Conservation (phyloP, 2,329 filamentous ascomycete genomes). For the Fonsecaea pedrosoi region DNA sequence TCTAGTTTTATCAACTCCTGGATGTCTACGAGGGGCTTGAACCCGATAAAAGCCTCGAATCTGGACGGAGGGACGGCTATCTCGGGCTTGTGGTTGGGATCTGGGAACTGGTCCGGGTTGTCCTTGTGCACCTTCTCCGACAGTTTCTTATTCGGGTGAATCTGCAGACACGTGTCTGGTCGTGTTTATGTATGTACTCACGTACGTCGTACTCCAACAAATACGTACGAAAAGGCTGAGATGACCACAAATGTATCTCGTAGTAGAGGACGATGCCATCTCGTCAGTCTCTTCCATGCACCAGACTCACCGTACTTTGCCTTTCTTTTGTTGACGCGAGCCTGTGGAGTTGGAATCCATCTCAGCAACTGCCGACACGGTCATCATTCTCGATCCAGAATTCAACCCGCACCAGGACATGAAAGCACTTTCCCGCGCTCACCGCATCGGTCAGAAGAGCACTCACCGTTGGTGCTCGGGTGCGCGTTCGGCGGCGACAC, state of each 20-base stretch:
- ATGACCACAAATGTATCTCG: too few species aligned
- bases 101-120: slow-evolving; percentile 70
- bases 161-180: slow-evolving; percentile 58
- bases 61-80: slow-evolving; percentile 74
- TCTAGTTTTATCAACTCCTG: slow-evolving; percentile 63
- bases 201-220: too few species aligned
- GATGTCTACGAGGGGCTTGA: slow-evolving; percentile 70
- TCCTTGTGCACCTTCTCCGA: slow-evolving; percentile 68
- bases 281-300: slow-evolving; percentile 70
- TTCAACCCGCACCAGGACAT: slow-evolving; percentile 99
- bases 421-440: slow-evolving; percentile 90
- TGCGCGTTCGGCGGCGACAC: slow-evolving; percentile 27
- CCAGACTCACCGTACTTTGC: slow-evolving; percentile 82
- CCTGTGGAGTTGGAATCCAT: slow-evolving; percentile 97
- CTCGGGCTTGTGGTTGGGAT: slow-evolving; percentile 80
- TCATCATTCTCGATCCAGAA: slow-evolving; percentile 95
- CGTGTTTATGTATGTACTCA: too few species aligned
- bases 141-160: slow-evolving; percentile 74
- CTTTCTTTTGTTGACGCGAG: slow-evolving; percentile 90
- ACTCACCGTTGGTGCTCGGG: slow-evolving; percentile 49
- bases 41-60: slow-evolving; percentile 79
- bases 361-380: slow-evolving; percentile 94
- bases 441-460: slow-evolving; percentile 94
- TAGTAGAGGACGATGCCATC: too few species aligned
- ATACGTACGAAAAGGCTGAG: too few species aligned